A percentile compares a stretch with the other conserved stretches of the same genome.
phyloP scores from a whole-genome alignment of 2,329 filamentous ascomycete species.

The Beauveria asiatica region DNA sequence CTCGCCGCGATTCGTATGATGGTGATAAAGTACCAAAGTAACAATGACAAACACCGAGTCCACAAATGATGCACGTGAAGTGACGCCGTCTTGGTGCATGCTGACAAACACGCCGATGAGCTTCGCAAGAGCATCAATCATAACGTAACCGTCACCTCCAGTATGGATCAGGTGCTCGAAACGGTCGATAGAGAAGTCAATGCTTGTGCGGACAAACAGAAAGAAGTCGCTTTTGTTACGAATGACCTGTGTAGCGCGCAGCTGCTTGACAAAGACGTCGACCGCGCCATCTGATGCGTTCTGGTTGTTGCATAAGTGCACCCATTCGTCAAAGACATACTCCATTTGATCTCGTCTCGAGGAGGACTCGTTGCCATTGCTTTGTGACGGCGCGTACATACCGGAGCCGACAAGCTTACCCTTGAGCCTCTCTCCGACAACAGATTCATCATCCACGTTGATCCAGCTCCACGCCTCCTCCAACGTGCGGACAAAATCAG shows the following conservation, averaged over 20 bases:
- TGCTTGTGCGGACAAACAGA: conserved; percentile 68
- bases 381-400: conserved; percentile 29
- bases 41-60: conserved; percentile 72
- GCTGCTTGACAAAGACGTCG: conserved; percentile 72
- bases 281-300: conserved; percentile 64
- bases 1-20: conserved; percentile 73
- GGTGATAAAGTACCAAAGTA: conserved; percentile 73
- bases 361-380: conserved; percentile 39
- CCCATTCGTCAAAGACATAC: conserved; percentile 95
- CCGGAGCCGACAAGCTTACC: conserved; percentile 43
- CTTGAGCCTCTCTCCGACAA: conserved; percentile 62
- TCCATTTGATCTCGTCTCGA: conserved; percentile 76
- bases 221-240: conserved; percentile 67
- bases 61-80: conserved; percentile 61
- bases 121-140: conserved; percentile 75
- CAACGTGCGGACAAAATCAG: conserved; percentile 78
- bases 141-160: conserved; percentile 46
- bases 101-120: conserved; percentile 69
- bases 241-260: conserved; percentile 67
- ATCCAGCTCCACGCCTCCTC: conserved; percentile 78
- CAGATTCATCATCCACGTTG: conserved; percentile 57
- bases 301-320: conserved; percentile 70
- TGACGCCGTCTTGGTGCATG: conserved; percentile 57
- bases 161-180: conserved; percentile 65
- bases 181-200: conserved; percentile 69